Base-by-base conservation (phyloP, 2,329 filamentous ascomycete genomes). In the Colletotrichum orchidophilum region DNA sequence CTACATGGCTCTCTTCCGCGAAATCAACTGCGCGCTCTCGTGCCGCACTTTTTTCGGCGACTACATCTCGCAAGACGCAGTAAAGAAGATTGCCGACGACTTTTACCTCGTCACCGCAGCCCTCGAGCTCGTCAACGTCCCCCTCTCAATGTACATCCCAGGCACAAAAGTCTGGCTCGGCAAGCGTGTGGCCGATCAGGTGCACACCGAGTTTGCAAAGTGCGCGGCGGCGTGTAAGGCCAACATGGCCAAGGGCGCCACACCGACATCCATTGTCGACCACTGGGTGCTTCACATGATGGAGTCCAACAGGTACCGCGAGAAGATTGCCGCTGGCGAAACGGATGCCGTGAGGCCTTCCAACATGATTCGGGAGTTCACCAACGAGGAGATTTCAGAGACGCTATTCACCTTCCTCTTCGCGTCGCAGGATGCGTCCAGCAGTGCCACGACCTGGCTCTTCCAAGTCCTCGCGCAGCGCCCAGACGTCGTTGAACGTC, bases 1-100 rank as follows among this genome's bases (percentile, higher is more conserved):
- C 0, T 95, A 92, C 84, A 94, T 95, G 91, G 83, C 86, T 21
- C 82, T 88, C 46, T 94, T 95, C 81, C 89, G 93, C 74, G 92
- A 95, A 80, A 87, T 95, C 78, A 94, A 94, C 85, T 94, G 91
- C 77, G 93, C 93, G 4, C 83, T 95, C 2, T 94, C 92, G 8
- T 94, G 92, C 83, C 88, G 93, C 58, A 95, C 93, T 9, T 95
- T 95, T 77, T 92, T 94, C 57, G 93, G 93, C 27, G 88, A 94
- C 81, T 95, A 95, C 83, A 94, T 94, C 80, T 89, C 89, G 9
- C 88, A 94, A 53, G 88, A 90, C 71, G 87, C 89, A 5, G 88
- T 95, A 68, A 91, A 93, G 83, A 91, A 87, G 79, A 93, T 95
- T 69, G 91, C 93, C 21, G 90, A 94, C 77, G 93, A 95, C 80